phyloP scores from a whole-genome alignment of 495 filamentous ascomycete species.

The Gamarada debralockiae region DNA sequence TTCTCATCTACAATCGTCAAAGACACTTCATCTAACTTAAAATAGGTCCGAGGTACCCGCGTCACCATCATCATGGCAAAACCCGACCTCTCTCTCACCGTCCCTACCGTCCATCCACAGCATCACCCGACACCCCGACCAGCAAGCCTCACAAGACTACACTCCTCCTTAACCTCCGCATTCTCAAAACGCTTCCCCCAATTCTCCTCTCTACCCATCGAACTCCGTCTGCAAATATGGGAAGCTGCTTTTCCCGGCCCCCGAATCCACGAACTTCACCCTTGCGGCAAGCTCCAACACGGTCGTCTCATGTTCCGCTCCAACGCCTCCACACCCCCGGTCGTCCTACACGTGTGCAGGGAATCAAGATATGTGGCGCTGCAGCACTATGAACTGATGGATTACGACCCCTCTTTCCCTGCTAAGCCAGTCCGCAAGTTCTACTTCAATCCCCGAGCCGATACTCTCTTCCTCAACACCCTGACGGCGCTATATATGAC shows the following conservation, averaged over 20 bases:
- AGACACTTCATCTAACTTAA: no score
- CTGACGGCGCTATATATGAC: slow-evolving; percentile 25
- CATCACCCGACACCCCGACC: no score
- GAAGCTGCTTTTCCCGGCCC: slow-evolving; percentile 8
- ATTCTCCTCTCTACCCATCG: slow-evolving; percentile 17
- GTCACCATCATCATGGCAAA: no score
- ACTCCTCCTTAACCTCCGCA: not conserved
- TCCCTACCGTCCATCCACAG: no score
- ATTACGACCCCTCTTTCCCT: slow-evolving; percentile 8
- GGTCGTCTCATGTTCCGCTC: slow-evolving; percentile 24
- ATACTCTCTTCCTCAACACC: slow-evolving; percentile 22
- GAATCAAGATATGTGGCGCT: slow-evolving; percentile 36
- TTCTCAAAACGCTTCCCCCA: slow-evolving; percentile 4
- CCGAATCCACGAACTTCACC: slow-evolving; percentile 24
- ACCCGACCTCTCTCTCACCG: no score
- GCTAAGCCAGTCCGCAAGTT: slow-evolving; percentile 15
- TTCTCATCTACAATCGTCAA: no score
- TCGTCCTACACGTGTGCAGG: slow-evolving; percentile 26
- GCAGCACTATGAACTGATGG: slow-evolving; percentile 19
- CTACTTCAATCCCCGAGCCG: slow-evolving; percentile 18
- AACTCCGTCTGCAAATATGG: slow-evolving; percentile 24
- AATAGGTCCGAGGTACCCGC: no score
- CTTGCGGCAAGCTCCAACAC: slow-evolving; percentile 21
- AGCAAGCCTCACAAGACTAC: not conserved
- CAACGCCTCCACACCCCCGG: slow-evolving; percentile 18